Percentiles rank a stretch among this genome's conserved stretches.
Conservation (phyloP, 1,139 yeast species). For the Zygoascus hellenicus region DNA sequence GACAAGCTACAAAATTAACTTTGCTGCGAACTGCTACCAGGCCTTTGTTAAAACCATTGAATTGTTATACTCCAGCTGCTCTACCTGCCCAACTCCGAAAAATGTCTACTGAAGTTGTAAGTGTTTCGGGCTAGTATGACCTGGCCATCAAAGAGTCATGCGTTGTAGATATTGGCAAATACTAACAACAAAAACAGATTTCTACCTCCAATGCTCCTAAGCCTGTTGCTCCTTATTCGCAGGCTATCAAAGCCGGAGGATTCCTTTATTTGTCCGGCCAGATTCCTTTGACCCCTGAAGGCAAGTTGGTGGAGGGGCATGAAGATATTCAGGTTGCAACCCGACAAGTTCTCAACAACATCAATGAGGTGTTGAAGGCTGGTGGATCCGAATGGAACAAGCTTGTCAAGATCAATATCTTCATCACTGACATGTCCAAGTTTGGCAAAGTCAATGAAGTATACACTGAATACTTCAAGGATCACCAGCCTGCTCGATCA, state of each 20-base stretch:
- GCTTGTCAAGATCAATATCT: constrained; percentile 79
- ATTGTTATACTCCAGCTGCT: not conserved
- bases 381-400: constrained; percentile 76
- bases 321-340: constrained; percentile 66
- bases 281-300: constrained; percentile 79
- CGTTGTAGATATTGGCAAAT: not conserved
- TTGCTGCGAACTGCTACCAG: too few species aligned
- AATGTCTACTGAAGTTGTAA: constrained; percentile 9
- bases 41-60: too few species aligned
- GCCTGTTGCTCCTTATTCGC: constrained; percentile 93
- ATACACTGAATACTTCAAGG: constrained; percentile 71
- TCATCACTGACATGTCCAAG: constrained; percentile 80
- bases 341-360: constrained; percentile 76
- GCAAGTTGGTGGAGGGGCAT: constrained; percentile 65
- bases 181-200: constrained; percentile 20
- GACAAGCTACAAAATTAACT: too few species aligned
- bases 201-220: constrained; percentile 77
- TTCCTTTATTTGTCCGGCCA: constrained; percentile 93
- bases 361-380: constrained; percentile 68
- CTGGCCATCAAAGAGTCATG: constrained; percentile 4
- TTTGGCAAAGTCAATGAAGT: constrained; percentile 79
- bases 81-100: constrained; percentile 5
- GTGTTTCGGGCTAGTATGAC: not conserved
- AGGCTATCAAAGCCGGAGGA: constrained; percentile 69
- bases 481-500: constrained; percentile 91